Conservation (phyloP, 805 yeast genomes). For the Wickerhamiella kurtzmanii region DNA sequence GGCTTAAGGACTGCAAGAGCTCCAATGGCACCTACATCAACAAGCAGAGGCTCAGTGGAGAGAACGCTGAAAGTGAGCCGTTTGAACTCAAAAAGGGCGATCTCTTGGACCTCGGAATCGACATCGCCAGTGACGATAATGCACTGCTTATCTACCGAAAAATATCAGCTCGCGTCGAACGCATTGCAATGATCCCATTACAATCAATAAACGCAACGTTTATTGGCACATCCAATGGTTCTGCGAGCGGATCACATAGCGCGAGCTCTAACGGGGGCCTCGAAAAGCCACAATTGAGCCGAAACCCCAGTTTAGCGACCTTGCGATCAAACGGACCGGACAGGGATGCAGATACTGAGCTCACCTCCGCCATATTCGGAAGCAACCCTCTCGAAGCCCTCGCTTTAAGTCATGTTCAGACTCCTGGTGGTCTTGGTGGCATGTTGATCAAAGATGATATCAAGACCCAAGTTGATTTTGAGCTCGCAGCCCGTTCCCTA, state of each 20-base stretch:
- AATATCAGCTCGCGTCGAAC: constrained; percentile 72
- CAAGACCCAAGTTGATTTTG: constrained; percentile 22
- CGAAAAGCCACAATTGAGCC: not conserved
- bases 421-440: constrained; percentile 24
- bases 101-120: constrained; percentile 85
- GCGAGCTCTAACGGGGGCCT: not conserved
- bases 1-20: constrained; percentile 72
- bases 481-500: constrained; percentile 24
- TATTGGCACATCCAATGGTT: no score
- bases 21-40: constrained; percentile 93
- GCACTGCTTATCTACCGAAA: constrained; percentile 62
- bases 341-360: constrained; percentile 1
- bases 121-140: constrained; percentile 39
- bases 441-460: constrained; percentile 23
- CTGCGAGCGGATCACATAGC: not conserved
- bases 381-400: constrained; percentile 24
- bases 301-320: not conserved
- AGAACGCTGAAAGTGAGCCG: constrained; percentile 36
- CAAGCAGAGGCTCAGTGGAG: constrained; percentile 50
- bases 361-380: constrained; percentile 23
- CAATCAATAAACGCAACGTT: constrained; percentile 8
- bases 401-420: constrained; percentile 24
- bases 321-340: not conserved
- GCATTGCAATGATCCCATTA: constrained; percentile 45
- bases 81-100: constrained; percentile 67